These are phyloP conservation scores for Ogataea methylovora DNA, from an alignment of 805 yeast species.

Conservation along the genomic window DNA sequence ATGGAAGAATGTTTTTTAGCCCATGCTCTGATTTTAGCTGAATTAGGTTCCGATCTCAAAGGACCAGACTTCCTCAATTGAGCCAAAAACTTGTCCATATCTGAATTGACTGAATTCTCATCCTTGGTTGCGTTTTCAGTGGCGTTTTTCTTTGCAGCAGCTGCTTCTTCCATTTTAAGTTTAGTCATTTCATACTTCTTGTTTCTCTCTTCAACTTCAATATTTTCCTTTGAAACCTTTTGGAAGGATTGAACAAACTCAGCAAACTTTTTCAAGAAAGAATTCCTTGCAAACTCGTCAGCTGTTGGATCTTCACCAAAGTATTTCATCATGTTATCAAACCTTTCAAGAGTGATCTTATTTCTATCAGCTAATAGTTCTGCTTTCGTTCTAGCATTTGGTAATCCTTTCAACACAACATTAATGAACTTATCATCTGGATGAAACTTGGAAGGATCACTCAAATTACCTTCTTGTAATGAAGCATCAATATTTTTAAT, in stretches of 20 bases:
- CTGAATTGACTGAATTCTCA: constrained; percentile 25
- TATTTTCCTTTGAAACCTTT: constrained; percentile 72
- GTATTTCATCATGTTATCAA: constrained; percentile 63
- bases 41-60: constrained; percentile 63
- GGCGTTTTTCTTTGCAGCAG: constrained; percentile 18
- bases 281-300: constrained; percentile 57
- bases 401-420: constrained; percentile 57
- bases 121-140: constrained; percentile 31
- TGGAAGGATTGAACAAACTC: constrained; percentile 73
- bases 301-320: constrained; percentile 80
- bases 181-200: constrained; percentile 71
- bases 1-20: constrained; percentile 46
- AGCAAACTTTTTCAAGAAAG: constrained; percentile 75
- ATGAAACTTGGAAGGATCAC: constrained; percentile 71
- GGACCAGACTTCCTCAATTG: constrained; percentile 85
- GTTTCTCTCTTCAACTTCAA: constrained; percentile 75
- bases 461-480: constrained; percentile 74
- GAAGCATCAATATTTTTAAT: constrained; percentile 69
- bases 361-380: constrained; percentile 58
- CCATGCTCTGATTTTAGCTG: constrained; percentile 75
- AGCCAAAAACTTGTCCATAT: constrained; percentile 83
- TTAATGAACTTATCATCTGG: constrained; percentile 70
- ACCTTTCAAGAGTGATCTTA: constrained; percentile 54
- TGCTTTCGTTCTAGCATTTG: constrained; percentile 68
- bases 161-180: constrained; percentile 40